phyloP scores from a whole-genome alignment of 139 green algal species.

The Coelastrella sp. region DNA sequence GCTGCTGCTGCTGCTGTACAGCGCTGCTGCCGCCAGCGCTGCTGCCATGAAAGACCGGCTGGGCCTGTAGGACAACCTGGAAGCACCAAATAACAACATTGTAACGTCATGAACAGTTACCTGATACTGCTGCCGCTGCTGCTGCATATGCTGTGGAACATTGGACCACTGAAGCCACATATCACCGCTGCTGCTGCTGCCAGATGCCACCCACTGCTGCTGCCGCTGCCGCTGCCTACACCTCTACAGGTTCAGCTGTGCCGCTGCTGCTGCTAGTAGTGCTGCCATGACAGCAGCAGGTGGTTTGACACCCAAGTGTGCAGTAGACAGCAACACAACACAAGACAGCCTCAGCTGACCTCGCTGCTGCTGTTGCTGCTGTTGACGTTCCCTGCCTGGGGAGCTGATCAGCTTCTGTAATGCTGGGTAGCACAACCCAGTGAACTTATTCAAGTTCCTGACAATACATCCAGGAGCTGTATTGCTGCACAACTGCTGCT shows the following conservation, averaged over 20 bases:
- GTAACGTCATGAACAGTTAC: background rate
- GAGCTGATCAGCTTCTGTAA: too few relatives aligned
- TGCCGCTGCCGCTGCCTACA: background rate
- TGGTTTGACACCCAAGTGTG: background rate
- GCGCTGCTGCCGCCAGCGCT: too few relatives aligned
- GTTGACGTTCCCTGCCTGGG: background rate
- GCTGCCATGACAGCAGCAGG: background rate
- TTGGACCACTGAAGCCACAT: background rate
- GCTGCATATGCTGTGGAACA: background rate
- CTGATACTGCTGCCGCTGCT: background rate
- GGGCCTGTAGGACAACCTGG: background rate
- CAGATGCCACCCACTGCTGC: background rate
- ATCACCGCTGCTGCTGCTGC: background rate
- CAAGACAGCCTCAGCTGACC: background rate
- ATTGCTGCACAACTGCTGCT: background rate
- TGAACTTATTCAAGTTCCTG: background rate
- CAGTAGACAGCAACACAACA: background rate
- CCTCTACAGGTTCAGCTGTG: background rate
- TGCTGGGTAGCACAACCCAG: too few relatives aligned
- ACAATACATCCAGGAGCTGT: background rate
- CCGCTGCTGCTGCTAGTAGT: background rate
- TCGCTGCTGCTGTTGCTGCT: background rate
- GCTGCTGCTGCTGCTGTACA: slow-evolving; percentile 34
- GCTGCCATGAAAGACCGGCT: background rate
- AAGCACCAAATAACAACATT: background rate